These are phyloP conservation scores for Oryza nivara DNA, from an alignment of 176 grass and related monocot species.

Conservation along the genomic window DNA sequence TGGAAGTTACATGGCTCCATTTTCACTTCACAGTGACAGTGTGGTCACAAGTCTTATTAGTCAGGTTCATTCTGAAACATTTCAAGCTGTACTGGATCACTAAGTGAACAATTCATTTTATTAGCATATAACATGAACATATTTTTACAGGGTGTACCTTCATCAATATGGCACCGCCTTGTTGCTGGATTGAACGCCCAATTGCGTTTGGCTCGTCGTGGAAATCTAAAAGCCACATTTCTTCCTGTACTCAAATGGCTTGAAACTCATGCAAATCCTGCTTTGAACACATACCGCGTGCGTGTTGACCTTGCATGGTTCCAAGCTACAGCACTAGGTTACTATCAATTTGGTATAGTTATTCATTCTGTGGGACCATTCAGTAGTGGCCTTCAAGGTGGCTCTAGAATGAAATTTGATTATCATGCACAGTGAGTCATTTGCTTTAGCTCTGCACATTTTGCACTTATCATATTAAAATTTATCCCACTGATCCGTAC, in stretches of 20 bases:
- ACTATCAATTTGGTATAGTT: slow-evolving; percentile 85
- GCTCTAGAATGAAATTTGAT: slow-evolving; percentile 47
- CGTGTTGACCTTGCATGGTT: slow-evolving; percentile 82
- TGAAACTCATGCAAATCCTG: slow-evolving; percentile 82
- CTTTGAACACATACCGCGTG: slow-evolving; percentile 53
- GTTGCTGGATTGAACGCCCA: slow-evolving; percentile 92
- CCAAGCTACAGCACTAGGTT: slow-evolving; percentile 80
- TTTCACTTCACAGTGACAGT: slow-evolving; percentile 95
- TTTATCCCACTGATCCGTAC: slow-evolving; percentile 4
- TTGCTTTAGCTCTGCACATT: slow-evolving; percentile 31
- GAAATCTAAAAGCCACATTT: slow-evolving; percentile 66
- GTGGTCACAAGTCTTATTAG: slow-evolving; percentile 86
- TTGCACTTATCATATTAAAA: slow-evolving; percentile 4
- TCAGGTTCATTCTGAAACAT: slow-evolving; percentile 60
- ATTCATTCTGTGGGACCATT: slow-evolving; percentile 53
- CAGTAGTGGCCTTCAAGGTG: slow-evolving; percentile 48
- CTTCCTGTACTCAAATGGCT: slow-evolving; percentile 78
- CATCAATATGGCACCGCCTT: slow-evolving; percentile 94
- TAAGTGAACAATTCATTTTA: slow-evolving; percentile 19
- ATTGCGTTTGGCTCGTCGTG: slow-evolving; percentile 75
- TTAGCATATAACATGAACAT: slow-evolving; percentile 14
- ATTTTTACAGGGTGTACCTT: slow-evolving; percentile 62
- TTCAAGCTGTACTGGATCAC: slow-evolving; percentile 27
- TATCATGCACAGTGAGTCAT: slow-evolving; percentile 63
- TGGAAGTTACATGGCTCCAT: slow-evolving; percentile 97